These are phyloP conservation scores for Pythium folliculosum DNA, from an alignment of 352 stramenopile species.

Conservation along the genomic window DNA sequence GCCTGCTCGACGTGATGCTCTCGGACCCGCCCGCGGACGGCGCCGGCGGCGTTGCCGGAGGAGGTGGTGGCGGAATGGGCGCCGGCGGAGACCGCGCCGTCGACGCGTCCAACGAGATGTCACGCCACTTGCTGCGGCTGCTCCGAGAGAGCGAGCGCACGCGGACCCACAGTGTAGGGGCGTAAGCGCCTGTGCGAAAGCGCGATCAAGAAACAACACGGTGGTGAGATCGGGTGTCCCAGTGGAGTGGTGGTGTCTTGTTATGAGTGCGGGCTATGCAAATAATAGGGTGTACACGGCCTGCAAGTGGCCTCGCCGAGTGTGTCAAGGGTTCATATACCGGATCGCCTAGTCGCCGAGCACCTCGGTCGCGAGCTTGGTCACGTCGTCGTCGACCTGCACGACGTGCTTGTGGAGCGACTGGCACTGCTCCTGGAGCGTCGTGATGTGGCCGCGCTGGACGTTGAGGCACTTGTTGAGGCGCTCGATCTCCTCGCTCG, in stretches of 20 bases:
- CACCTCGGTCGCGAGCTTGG: slow-evolving; percentile 80
- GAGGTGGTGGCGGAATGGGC: not conserved
- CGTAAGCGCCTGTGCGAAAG: not conserved
- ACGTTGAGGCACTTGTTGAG: slow-evolving; percentile 86
- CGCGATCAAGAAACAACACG: no score
- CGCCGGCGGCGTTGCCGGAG: not conserved
- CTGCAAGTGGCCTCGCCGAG: no score
- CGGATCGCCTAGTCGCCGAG: slow-evolving; percentile 47
- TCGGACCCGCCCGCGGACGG: slow-evolving; percentile 41
- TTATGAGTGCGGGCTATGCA: no score
- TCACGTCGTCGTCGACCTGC: slow-evolving; percentile 85
- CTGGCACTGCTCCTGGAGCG: slow-evolving; percentile 80
- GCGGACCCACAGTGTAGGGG: not conserved
- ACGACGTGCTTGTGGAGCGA: slow-evolving; percentile 85
- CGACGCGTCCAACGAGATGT: slow-evolving; percentile 49
- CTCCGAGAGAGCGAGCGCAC: slow-evolving; percentile 32
- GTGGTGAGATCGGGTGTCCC: no score
- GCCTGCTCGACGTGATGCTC: slow-evolving; percentile 65
- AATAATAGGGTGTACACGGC: no score
- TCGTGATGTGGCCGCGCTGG: slow-evolving; percentile 82
- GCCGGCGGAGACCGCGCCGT: not conserved
- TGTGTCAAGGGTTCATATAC: not conserved
- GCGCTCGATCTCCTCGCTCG: slow-evolving; percentile 80
- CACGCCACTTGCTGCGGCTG: slow-evolving; percentile 48
- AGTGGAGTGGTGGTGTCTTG: not conserved